Percentiles rank a stretch among this genome's conserved stretches.
phyloP scores from a whole-genome alignment of 1,139 yeast genomes.

The Geotrichum phurueaensis region DNA sequence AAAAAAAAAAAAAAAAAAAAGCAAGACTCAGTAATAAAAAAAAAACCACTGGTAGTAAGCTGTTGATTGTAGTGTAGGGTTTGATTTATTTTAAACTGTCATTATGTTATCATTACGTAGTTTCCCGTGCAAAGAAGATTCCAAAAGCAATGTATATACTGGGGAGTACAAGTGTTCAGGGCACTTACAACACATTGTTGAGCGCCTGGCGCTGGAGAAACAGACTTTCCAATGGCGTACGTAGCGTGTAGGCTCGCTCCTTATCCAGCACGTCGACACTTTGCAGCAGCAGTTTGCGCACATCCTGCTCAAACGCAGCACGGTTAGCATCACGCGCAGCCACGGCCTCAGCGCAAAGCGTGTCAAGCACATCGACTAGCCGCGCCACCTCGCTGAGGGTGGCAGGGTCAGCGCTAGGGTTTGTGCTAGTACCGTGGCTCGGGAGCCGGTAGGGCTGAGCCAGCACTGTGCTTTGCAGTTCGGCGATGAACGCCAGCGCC shows the following conservation, averaged over 20 bases:
- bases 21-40: neutral
- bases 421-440: too few species aligned
- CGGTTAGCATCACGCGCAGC: conserved; percentile 4
- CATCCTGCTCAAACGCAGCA: conserved; percentile 23
- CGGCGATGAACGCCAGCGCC: neutral
- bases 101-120: neutral
- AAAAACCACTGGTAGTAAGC: neutral
- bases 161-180: neutral
- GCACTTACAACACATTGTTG: neutral
- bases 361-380: neutral
- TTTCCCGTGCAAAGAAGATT: neutral
- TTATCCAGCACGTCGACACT: conserved; percentile 23
- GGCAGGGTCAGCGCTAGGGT: neutral
- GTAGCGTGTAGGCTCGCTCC: conserved; percentile 23
- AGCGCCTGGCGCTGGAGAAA: neutral
- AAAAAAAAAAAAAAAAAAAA: neutral
- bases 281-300: conserved; percentile 25
- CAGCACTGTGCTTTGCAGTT: neutral
- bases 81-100: neutral
- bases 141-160: neutral
- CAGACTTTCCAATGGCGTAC: conserved; percentile 22
- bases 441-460: neutral
- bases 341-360: neutral
- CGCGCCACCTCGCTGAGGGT: neutral
- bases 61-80: neutral